Evolutionary conservation across 2,329 filamentous ascomycete species (phyloP), one percentile per base, ranked within the genome.

Genomic region (Aspergillus tubingensis): DNA sequence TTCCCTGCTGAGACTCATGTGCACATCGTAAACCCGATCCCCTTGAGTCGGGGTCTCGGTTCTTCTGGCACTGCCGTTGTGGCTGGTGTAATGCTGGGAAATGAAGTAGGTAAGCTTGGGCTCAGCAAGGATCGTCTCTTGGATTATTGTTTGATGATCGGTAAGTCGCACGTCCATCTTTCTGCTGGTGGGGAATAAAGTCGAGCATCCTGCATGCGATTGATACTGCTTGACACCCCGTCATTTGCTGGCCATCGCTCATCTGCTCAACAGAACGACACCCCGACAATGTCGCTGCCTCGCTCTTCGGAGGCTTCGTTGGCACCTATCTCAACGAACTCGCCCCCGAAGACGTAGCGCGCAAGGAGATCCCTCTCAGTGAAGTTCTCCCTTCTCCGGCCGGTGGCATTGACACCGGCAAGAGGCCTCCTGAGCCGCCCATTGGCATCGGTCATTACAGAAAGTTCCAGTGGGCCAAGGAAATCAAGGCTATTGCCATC

Each of bases 61-160:
- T 96, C 92, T 44, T 97, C 93, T 0, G 95, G 94, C 30, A 93
- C 95, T 4, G 95, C 95, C 8, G 94, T 98, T 17, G 95, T 98
- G 6, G 95, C 92, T 0, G 95, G 95, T 66, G 94, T 97, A n/a
- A 86, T 92, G 76, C 83, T 99, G 49, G 95, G 89, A 43, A 96
- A 95, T 79, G 89, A 96, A 75, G 90, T 95, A 50, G 94, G 93
- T 39, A 85, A 89, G 32, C 83, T 99, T 62, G 83, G 88, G 48
- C 81, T 99, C 64, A 87, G 86, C 60, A 88, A 91, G 70, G 90
- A 91, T 65, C 85, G 95, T 41, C 85, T 99, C 74, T 88, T 99
- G 70, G 95, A 99, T 79, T 99, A 92, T 76, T 96, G 92, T 74
- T 82, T 99, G 67, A 99, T 99, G 95, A 96, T 97, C 77, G 91